These are phyloP conservation scores for Globisporangium cylindrosporum DNA, from an alignment of 352 stramenopile species.

Conservation along the genomic window DNA sequence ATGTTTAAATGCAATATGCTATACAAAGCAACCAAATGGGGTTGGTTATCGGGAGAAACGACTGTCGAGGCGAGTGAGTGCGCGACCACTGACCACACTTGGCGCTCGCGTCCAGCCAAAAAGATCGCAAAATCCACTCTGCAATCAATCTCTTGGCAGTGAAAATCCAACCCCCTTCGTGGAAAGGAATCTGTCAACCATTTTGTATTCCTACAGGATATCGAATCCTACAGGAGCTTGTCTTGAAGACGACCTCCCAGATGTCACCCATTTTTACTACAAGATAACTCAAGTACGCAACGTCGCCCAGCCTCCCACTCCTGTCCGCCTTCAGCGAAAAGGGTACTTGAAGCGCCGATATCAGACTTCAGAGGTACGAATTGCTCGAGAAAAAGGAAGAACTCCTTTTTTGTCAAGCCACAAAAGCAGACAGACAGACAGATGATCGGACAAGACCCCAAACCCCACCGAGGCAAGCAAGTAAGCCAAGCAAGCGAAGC, in stretches of 20 bases:
- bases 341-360: background rate
- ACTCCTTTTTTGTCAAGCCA: conserved; percentile 3
- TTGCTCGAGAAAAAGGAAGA: background rate
- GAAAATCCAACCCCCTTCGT: conserved; percentile 5
- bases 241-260: background rate
- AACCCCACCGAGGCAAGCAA: background rate
- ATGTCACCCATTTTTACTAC: background rate
- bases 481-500: background rate
- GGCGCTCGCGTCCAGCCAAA: background rate
- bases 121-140: conserved; percentile 11
- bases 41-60: background rate
- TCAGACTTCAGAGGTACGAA: background rate
- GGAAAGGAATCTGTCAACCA: conserved; percentile 1
- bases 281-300: background rate
- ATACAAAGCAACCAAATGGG: background rate
- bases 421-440: background rate
- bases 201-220: background rate
- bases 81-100: background rate
- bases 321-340: background rate
- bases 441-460: background rate
- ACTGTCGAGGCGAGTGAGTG: background rate
- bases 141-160: background rate
- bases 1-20: no score
- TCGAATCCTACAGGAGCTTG: background rate
- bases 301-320: background rate